Percentiles rank a stretch among this genome's conserved stretches.
phyloP scores from a whole-genome alignment of 306 rosid genomes.

The Corylus avellana region DNA sequence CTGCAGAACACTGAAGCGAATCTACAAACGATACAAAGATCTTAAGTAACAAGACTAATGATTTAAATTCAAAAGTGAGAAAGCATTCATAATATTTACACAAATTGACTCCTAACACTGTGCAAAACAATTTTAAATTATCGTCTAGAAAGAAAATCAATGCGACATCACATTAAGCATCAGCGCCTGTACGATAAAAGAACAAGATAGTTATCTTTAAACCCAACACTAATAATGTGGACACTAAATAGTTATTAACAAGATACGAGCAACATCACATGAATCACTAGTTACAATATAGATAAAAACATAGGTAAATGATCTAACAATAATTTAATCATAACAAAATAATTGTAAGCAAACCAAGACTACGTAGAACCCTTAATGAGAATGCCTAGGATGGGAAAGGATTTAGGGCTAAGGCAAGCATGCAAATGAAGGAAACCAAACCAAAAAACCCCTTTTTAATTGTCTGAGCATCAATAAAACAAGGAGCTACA shows the following conservation, averaged over 20 bases:
- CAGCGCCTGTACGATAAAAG: not conserved
- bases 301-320: not conserved
- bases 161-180: not conserved
- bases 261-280: not conserved
- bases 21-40: constrained; percentile 38
- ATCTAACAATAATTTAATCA: not conserved
- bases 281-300: not conserved
- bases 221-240: not conserved
- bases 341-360: not conserved
- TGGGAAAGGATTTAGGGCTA: not conserved
- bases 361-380: not conserved
- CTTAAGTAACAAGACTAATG: constrained; percentile 29
- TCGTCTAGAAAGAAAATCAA: not conserved
- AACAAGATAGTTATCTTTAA: not conserved
- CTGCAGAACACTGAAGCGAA: constrained; percentile 54
- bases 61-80: constrained; percentile 19
- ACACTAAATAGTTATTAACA: no score
- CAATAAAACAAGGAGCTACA: not conserved
- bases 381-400: not conserved
- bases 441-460: not conserved
- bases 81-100: not conserved
- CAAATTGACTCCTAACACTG: not conserved
- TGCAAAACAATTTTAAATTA: not conserved
- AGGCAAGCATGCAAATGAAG: not conserved
- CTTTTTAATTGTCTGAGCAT: not conserved